Conservation (phyloP, 768 basidiomycete species). For the Phylloporus sp. region DNA sequence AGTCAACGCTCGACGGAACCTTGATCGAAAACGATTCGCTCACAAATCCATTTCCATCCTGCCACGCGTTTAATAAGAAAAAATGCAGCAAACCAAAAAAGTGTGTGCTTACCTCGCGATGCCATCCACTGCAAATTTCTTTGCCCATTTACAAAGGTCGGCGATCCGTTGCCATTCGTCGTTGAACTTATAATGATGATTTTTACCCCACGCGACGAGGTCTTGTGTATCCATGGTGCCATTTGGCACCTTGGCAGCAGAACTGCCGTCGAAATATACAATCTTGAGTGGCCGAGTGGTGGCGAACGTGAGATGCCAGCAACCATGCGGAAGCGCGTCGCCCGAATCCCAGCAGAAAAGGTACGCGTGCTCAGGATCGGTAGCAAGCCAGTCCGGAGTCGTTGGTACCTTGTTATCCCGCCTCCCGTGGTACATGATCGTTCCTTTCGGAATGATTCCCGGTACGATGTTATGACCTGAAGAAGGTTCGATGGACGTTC, state of each 20-base stretch:
- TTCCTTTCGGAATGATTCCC: slow-evolving; percentile 32
- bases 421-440: slow-evolving; percentile 35
- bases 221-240: slow-evolving; percentile 47
- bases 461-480: slow-evolving; percentile 27
- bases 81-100: not conserved
- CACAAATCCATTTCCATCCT: slow-evolving; percentile 33
- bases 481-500: slow-evolving; percentile 12
- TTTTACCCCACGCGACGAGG: slow-evolving; percentile 39
- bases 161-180: slow-evolving; percentile 35
- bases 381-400: slow-evolving; percentile 31
- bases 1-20: not conserved
- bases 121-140: slow-evolving; percentile 38
- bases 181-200: slow-evolving; percentile 10
- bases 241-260: slow-evolving; percentile 38
- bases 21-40: not conserved
- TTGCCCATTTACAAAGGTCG: slow-evolving; percentile 42
- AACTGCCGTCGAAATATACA: slow-evolving; percentile 50
- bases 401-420: slow-evolving; percentile 19
- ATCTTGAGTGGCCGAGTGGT: slow-evolving; percentile 36
- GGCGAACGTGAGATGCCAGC: slow-evolving; percentile 17
- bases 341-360: slow-evolving; percentile 40
- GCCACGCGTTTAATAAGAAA: not conserved
- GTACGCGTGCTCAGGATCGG: slow-evolving; percentile 35
- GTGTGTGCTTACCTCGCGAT: slow-evolving; percentile 42
- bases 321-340: not conserved